These are phyloP conservation scores for Stentor roeselii DNA, from an alignment of 73 alveolate species.

Conservation along the genomic window DNA sequence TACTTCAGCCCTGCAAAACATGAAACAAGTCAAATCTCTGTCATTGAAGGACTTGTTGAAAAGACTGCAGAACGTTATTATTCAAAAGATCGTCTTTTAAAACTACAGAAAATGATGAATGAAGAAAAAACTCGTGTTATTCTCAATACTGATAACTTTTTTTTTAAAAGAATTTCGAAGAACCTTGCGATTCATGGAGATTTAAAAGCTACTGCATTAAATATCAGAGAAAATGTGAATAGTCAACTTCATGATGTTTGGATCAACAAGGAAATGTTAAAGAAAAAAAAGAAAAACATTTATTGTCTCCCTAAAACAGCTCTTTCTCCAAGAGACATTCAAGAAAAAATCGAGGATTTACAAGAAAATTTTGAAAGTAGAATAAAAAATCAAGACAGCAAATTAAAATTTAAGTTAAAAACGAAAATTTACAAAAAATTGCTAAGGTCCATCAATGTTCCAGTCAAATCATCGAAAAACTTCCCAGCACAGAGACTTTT, in stretches of 20 bases:
- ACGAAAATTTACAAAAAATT: constrained; percentile 7
- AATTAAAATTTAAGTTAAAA: neutral
- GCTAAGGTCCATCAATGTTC: neutral
- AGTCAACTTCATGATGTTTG: neutral
- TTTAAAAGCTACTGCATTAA: neutral
- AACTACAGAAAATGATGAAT: neutral
- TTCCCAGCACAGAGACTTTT: constrained; percentile 1
- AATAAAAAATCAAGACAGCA: neutral
- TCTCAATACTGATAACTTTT: neutral
- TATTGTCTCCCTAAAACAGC: neutral
- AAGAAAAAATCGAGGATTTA: neutral
- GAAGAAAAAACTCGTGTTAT: neutral
- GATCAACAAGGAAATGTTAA: neutral
- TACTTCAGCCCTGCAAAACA: too few relatives aligned
- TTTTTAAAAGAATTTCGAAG: constrained; percentile 2
- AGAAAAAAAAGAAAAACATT: neutral
- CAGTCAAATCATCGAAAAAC: neutral
- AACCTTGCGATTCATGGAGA: neutral
- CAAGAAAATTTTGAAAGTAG: neutral
- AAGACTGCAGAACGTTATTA: neutral
- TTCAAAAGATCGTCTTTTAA: neutral
- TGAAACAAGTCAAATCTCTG: neutral
- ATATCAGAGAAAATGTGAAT: neutral
- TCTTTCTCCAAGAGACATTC: neutral
- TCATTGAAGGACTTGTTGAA: neutral